Evolutionary conservation across 352 stramenopile genomes (phyloP).

Genomic region (Aphanomyces cochlioides): DNA sequence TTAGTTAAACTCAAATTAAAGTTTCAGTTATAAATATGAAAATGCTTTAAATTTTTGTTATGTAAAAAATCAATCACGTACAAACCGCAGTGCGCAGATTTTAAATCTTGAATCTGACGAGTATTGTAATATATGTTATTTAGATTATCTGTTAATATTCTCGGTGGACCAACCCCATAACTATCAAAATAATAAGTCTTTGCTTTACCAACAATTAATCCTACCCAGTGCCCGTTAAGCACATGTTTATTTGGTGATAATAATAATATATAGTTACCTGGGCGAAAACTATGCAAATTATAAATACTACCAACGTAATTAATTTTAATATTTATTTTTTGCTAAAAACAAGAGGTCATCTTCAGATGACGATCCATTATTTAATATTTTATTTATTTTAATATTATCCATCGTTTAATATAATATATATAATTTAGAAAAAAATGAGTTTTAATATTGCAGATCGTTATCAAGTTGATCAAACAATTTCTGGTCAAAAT

Average conservation of each 20-base stretch:
- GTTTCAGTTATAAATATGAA: conserved; percentile 7
- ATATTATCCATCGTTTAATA: conserved; percentile 4
- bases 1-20: conserved; percentile 9
- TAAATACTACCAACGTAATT: conserved; percentile 1
- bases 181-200: not conserved
- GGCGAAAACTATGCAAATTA: not conserved
- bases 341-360: conserved; percentile 8
- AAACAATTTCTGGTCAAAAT: not conserved
- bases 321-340: conserved; percentile 9
- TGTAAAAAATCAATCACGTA: conserved; percentile 8
- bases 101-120: conserved; percentile 5
- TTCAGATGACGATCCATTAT: not conserved
- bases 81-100: conserved; percentile 5
- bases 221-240: not conserved
- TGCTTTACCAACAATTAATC: conserved; percentile 6
- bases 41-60: conserved; percentile 7
- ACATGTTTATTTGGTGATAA: conserved; percentile 9
- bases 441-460: not conserved
- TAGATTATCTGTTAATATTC: conserved; percentile 2
- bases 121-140: conserved; percentile 4
- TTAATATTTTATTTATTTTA: not conserved
- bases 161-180: not conserved
- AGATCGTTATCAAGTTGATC: conserved; percentile 4
- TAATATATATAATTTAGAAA: conserved; percentile 2
- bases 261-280: not conserved